phyloP scores from a whole-genome alignment of 805 yeast genomes.

The Allodekkera sacchari region DNA sequence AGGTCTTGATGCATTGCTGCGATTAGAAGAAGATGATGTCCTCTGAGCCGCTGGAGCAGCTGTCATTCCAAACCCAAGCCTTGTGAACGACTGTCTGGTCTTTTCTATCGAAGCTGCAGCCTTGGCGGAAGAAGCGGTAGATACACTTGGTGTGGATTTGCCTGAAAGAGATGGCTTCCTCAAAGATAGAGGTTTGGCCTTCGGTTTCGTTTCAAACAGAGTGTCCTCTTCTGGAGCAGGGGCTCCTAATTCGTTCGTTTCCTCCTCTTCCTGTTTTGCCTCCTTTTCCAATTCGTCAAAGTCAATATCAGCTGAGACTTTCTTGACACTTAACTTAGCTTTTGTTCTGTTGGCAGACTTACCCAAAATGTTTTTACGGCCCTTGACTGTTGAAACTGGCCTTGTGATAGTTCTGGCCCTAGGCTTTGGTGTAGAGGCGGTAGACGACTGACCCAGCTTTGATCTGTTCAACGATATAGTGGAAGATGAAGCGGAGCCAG shows the following conservation, averaged over 20 bases:
- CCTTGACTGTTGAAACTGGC: constrained; percentile 9
- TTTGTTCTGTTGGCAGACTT: constrained; percentile 46
- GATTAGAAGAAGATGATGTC: constrained; percentile 22
- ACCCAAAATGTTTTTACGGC: constrained; percentile 29
- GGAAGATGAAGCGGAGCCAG: constrained; percentile 15
- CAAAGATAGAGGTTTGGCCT: constrained; percentile 11
- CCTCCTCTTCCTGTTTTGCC: constrained; percentile 77
- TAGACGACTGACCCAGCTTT: constrained; percentile 6
- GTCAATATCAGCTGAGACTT: constrained; percentile 42
- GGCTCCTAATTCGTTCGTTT: constrained; percentile 42
- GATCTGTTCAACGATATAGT: not conserved
- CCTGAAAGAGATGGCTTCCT: constrained; percentile 6
- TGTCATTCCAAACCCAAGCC: constrained; percentile 86
- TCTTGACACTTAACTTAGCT: constrained; percentile 52
- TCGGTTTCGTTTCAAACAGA: constrained; percentile 8
- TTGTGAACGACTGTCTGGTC: constrained; percentile 66
- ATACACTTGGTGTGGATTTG: constrained; percentile 5
- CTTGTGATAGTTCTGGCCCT: constrained; percentile 27
- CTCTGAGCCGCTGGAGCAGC: constrained; percentile 28
- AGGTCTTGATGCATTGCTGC: constrained; percentile 14
- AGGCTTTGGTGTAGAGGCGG: constrained; percentile 20
- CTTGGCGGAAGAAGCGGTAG: constrained; percentile 10
- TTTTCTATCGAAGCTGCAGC: constrained; percentile 28
- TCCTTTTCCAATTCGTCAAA: constrained; percentile 61
- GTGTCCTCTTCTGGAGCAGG: constrained; percentile 3